Evolutionary conservation across 2,329 filamentous ascomycete genomes (phyloP), one percentile per base, ranked within the genome.

Genomic region (Neodidymelliopsis sp.): DNA sequence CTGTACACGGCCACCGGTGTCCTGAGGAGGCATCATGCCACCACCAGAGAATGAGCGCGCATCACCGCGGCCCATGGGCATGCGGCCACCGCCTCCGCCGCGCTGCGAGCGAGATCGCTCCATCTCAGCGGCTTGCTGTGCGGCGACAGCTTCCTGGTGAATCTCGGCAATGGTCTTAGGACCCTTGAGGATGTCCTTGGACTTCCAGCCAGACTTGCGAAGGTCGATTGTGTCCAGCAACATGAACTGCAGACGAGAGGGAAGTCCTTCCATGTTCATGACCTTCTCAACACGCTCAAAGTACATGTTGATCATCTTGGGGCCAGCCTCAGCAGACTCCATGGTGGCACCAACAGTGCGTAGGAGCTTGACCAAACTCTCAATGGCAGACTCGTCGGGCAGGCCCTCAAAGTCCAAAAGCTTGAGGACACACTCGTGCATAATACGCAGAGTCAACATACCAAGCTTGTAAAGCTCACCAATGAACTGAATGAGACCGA

Each of bases 401-500:
- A 91, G 79, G 54, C 90, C 91, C 69, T 93, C 88, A 75, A 95
- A 97, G 77, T 99, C 93, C 60, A 99, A 90, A 57, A 99, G 84
- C 77, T 96, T 96, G 79, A 91, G 88, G 20, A 99, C 91, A 83
- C 94, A 99, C 76, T 97, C 91, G 79, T 99, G 93, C 94, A 99
- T 99, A 77, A 99, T 99, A 73, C 93, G 90, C 75, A 97, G 90
- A 54, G 94, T 99, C 74, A 99, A 84, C 94, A 99, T 99, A 72
- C 89, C 87, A 53, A 99, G 86, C 82, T 97, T 99, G 85, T 96
- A 99, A 34, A 99, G 85, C 77, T 99, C 94, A 79, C 94, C 94
- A 70, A 99, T 99, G 78, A 99, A 99, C 77, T 97, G 93, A 57
- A 99, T 93, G 16, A 99, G 84, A 87, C 94, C 94, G 58, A 99